phyloP scores from a whole-genome alignment of 306 rosid species.

The Quercus glauca region DNA sequence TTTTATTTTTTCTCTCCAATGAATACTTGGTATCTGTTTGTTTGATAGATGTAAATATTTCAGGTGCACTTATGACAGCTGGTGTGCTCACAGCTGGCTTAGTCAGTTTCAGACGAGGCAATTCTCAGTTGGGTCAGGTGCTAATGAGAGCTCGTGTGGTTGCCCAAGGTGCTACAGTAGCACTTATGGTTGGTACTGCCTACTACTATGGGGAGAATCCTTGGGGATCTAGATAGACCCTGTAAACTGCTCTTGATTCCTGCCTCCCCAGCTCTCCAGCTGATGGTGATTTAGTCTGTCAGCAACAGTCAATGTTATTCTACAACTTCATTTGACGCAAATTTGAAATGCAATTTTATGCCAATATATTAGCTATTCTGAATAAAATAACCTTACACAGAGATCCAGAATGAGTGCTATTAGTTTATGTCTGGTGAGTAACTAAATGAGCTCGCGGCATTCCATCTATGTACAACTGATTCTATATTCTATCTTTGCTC shows the following conservation, averaged over 20 bases:
- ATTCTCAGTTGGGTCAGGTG: constrained; percentile 81
- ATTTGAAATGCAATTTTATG: constrained; percentile 11
- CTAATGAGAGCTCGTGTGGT: constrained; percentile 96
- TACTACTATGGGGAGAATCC: constrained; percentile 83
- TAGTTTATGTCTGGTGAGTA: neutral
- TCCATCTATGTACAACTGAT: too few species aligned
- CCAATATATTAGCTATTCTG: neutral
- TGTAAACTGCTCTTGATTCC: constrained; percentile 4
- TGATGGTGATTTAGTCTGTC: constrained; percentile 15
- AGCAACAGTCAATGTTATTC: neutral
- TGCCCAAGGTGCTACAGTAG: constrained; percentile 86
- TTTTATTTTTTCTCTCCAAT: neutral
- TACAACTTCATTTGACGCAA: constrained; percentile 4
- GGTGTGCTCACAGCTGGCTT: constrained; percentile 88
- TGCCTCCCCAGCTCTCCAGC: too few species aligned
- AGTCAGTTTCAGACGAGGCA: constrained; percentile 79
- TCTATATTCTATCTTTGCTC: too few species aligned
- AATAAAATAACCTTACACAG: neutral
- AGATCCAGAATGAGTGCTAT: neutral
- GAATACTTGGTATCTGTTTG: neutral
- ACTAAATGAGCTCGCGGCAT: too few species aligned
- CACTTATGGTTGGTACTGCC: constrained; percentile 88
- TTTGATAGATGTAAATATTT: constrained; percentile 9
- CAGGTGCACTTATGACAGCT: constrained; percentile 83
- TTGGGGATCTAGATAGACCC: constrained; percentile 47